Evolutionary conservation across 2,329 filamentous ascomycete genomes (phyloP).

Genomic region (Sphaerulina vaccinii): DNA sequence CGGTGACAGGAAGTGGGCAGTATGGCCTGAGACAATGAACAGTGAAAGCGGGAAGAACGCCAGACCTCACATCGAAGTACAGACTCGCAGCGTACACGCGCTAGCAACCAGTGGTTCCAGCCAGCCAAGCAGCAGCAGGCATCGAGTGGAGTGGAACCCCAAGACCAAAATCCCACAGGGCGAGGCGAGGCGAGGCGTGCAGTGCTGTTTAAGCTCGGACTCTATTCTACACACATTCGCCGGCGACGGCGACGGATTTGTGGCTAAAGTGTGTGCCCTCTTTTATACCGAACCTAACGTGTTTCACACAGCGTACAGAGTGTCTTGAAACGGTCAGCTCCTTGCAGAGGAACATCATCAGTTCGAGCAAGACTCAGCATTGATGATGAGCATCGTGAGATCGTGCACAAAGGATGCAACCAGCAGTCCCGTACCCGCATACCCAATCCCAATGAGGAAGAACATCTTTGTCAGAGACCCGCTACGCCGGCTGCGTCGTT

Average conservation of each 20-base stretch:
- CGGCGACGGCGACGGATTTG: slow-evolving; percentile 15
- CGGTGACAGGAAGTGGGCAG: slow-evolving; percentile 5
- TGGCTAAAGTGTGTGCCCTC: slow-evolving; percentile 11
- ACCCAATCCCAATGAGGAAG: slow-evolving; percentile 1
- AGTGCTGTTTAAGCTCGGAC: slow-evolving; percentile 11
- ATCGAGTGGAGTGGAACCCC: slow-evolving; percentile 14
- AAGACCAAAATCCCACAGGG: slow-evolving; percentile 11
- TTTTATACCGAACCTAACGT: slow-evolving; percentile 15
- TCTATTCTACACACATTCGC: slow-evolving; percentile 15
- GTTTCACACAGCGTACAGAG: slow-evolving; percentile 11
- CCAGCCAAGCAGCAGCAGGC: slow-evolving; percentile 19
- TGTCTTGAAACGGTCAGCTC: background rate
- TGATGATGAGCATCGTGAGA: background rate
- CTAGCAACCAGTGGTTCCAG: slow-evolving; percentile 17
- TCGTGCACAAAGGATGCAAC: background rate
- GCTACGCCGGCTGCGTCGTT: background rate
- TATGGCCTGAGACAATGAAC: slow-evolving; percentile 18
- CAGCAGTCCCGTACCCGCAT: slow-evolving; percentile 7
- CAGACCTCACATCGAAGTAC: slow-evolving; percentile 17
- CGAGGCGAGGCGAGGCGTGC: slow-evolving; percentile 7
- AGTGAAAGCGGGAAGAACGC: slow-evolving; percentile 12
- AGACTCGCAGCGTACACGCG: slow-evolving; percentile 16
- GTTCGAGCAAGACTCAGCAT: background rate
- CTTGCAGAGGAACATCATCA: background rate
- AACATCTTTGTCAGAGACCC: slow-evolving; percentile 9